Base-by-base conservation (phyloP, 371 early-diverging fungal genomes). In the Mucor indicus region DNA sequence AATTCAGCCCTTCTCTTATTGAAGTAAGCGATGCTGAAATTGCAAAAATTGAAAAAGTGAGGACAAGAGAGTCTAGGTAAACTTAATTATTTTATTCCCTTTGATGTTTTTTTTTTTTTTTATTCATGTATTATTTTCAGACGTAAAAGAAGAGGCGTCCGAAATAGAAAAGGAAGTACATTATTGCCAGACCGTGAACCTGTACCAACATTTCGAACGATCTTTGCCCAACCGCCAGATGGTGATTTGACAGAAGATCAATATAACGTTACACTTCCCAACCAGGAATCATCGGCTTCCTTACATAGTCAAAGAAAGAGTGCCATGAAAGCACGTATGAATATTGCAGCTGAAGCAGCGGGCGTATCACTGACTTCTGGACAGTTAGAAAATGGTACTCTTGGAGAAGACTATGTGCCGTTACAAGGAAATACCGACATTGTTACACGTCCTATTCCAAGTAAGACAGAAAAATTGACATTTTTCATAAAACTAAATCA, bases 161-260 rank as follows among this genome's bases (percentile, higher is more conserved):
- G 87, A 19, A 75, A 76, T 24, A 79, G 58, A 44, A 52, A 44
- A 24, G 53, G 47, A 7, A 42, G 42, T 1, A 67, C 80, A 3
- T 61, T 87, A 30, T n/a, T n/a, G n/a, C 87, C 90, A 5, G 90
- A 92, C 60, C 76, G 85, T 8, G 89, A 89, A 42, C 75, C 80
- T 25, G 48, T 56, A 39, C 67, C 67, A 30, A 69, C 74, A 2
- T 54, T 56, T 24, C 67, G 74, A 31, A 73, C 74, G n/a, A 64
- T 56, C 2, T 57, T 60, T 43, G 69, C 67, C 1, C 46, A 62
- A 12, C 65, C 67, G 11, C 69, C 64, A 11, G 69, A 69, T 17
- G 67, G 60, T 17, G 74, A 73, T n/a, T 33, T 66, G 51, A 59
- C 63, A 7, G 74, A 73, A 24, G 74, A 73, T 13, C 62, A 69